Base-by-base conservation (phyloP, 2,329 filamentous ascomycete species). In the Aphanoascus verrucosus region DNA sequence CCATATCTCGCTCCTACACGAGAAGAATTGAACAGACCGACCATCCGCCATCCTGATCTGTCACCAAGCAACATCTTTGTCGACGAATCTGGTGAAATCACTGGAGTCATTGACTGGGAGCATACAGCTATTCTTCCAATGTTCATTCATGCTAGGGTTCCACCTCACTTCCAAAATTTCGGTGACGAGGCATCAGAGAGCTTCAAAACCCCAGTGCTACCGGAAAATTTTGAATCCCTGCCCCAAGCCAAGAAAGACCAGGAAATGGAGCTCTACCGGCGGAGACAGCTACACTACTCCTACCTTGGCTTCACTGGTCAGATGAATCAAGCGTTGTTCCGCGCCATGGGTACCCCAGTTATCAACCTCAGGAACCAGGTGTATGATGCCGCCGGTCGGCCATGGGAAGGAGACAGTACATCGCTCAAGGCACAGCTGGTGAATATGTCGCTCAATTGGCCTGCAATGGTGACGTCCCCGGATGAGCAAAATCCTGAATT, bases 81-180 rank as follows among this genome's bases (percentile, higher is more conserved):
- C 1, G 58, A 57, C 19, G 53, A 65, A 4, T 54, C 64, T 34
- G 60, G 62, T 46, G 63, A 65, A 6, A 66, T 73, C 20, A 61
- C 60, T 28, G 56, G 67, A 28, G 55, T 74, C 1, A 70, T 74
- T 35, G 70, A 74, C 55, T 74, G 69, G 70, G 69, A 74, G 58
- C 63, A 72, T 57, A 60, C 59, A 40, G 43, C 62, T 3, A 58
- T 65, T 20, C 64, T 71, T n/a, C 71, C 69, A 3, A 64, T 66
- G 7, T 67, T 69, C 47, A 60, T 71, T 4, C 60, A 63, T 9
- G 62, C 66, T 37, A 66, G 67, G 2, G 69, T 75, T 45, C 71
- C 71, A 23, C 60, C 61, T 5, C 57, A 58, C 23, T 69, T 74
- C 55, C 64, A 72, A 56, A 73, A 74, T 54, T 72, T 69, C 49